Evolutionary conservation across 345 rosid genomes (phyloP), one percentile per base, ranked within the genome.

Genomic region (Melaleuca alternifolia): DNA sequence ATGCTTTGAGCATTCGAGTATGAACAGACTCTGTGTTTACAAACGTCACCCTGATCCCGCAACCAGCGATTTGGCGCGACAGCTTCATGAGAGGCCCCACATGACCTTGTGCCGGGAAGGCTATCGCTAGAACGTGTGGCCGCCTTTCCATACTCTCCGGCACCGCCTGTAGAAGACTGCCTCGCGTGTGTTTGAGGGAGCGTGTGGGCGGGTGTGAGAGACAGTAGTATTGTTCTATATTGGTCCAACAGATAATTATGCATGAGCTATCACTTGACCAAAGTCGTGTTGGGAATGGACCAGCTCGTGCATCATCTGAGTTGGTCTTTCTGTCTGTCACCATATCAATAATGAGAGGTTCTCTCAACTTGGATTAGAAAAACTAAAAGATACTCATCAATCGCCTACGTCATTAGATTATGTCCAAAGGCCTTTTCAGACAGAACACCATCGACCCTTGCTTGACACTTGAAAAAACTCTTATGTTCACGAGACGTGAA

Each of bases 1-100:
- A 11, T 28, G 91, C 87, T n/a, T 85, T 84, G 59, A 76, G 77
- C 81, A 91, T 41, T 76, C 84, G 83, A 11, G 75, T 54, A 53
- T 92, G 90, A 0, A 83, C 82, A 82, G 56, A 85, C 37, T 88
- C 89, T 2, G 91, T 84, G 87, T 48, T 90, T 12, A 90, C 90
- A 46, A 92, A 91, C 1, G 93, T 91, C 83, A 92, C 90, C 87
- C 86, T 89, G 88, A 91, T 65, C 7, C 92, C 92, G 24, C 85
- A 82, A 82, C 85, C 53, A 18, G 91, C 92, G 23, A 92, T 84
- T 54, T 84, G 88, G 56, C 53, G 52, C 2, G 94, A 76, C 76
- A 92, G 33, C 76, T 90, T 91, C 89, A 92, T 83, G 10, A 92
- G 89, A 15, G 93, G 92, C 9, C 83, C 83, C 8, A 89, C 87